Conservation (phyloP, 352 stramenopile species). For the Pythium sp. region DNA sequence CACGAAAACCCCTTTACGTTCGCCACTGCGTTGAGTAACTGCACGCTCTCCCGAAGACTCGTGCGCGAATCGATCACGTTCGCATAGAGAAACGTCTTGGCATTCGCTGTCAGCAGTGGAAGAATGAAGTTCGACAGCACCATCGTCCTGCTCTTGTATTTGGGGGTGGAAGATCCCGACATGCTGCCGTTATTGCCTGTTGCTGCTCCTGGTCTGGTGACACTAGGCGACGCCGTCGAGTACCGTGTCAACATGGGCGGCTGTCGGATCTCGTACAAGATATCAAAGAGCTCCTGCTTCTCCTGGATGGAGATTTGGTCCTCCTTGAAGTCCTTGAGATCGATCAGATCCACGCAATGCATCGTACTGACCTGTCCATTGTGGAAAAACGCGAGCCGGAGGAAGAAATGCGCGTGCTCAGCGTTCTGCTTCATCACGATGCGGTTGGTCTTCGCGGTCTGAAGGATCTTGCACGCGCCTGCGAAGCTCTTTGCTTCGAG, state of each 20-base stretch:
- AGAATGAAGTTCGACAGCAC: constrained; percentile 59
- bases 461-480: constrained; percentile 49
- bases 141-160: constrained; percentile 23
- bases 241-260: constrained; percentile 15
- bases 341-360: constrained; percentile 59
- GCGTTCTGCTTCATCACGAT: constrained; percentile 66
- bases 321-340: constrained; percentile 62
- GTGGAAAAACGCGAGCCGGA: constrained; percentile 62
- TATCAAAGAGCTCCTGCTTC: constrained; percentile 60
- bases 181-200: background rate
- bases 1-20: constrained; percentile 59
- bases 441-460: constrained; percentile 70
- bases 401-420: constrained; percentile 67
- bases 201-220: background rate
- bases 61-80: constrained; percentile 71
- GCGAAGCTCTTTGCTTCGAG: constrained; percentile 45
- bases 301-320: constrained; percentile 42
- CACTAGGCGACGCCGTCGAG: background rate
- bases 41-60: constrained; percentile 57
- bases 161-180: background rate
- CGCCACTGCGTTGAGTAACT: constrained; percentile 59
- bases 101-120: constrained; percentile 56
- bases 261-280: constrained; percentile 46
- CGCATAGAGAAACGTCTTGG: constrained; percentile 59
- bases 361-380: constrained; percentile 61